Evolutionary conservation across 1,284 basidiomycete genomes (phyloP).

Genomic region (Papiliotrema terrestris): DNA sequence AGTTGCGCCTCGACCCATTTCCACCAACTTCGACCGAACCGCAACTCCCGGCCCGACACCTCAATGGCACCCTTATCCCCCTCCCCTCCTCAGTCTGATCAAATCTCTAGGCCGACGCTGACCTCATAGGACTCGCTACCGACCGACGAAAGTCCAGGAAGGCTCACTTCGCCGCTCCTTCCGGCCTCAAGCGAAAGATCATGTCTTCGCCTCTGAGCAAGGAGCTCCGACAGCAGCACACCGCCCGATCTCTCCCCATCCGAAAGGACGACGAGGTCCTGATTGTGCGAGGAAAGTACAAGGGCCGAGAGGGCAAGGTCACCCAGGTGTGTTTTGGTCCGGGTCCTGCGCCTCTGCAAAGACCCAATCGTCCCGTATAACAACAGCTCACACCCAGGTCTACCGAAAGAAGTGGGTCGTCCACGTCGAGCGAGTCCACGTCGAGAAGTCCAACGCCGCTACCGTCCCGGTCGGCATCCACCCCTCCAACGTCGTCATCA

Average conservation of each 20-base stretch:
- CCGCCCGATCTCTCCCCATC: constrained; percentile 89
- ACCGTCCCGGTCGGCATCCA: constrained; percentile 91
- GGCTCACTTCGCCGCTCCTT: constrained; percentile 91
- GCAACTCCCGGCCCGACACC: background rate
- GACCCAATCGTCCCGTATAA: too few relatives aligned
- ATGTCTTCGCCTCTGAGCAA: constrained; percentile 96
- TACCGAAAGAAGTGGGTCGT: constrained; percentile 99
- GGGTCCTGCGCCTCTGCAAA: too few relatives aligned
- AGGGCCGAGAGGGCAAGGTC: constrained; percentile 97
- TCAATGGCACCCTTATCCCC: background rate
- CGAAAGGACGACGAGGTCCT: constrained; percentile 98
- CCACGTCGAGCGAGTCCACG: constrained; percentile 95
- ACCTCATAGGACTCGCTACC: constrained; percentile 43
- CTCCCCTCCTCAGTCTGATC: background rate
- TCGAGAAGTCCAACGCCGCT: constrained; percentile 97
- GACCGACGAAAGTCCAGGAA: constrained; percentile 91
- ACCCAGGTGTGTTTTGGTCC: constrained; percentile 58
- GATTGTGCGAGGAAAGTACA: constrained; percentile 94
- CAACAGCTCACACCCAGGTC: too few relatives aligned
- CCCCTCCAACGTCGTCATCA: constrained; percentile 96
- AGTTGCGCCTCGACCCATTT: too few relatives aligned
- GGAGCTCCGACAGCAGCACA: constrained; percentile 90
- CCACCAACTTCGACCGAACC: too few relatives aligned
- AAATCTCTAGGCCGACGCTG: background rate
- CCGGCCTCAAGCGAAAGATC: constrained; percentile 90